Conservation (phyloP, 1,284 basidiomycete genomes). For the Somion occarium region DNA sequence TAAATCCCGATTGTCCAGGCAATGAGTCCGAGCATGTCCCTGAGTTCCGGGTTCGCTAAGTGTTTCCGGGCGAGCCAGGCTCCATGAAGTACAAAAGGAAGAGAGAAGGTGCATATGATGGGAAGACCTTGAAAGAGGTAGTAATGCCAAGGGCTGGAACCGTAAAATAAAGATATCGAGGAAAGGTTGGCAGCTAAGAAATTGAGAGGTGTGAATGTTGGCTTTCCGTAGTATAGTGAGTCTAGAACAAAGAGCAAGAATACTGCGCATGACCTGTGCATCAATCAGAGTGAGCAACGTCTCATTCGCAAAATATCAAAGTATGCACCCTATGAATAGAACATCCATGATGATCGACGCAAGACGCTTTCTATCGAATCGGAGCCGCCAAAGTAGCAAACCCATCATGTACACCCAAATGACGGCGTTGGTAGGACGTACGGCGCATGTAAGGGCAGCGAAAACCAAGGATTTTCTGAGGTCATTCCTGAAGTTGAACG, state of each 20-base stretch:
- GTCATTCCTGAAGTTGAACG: constrained; percentile 21
- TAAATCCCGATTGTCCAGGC: constrained; percentile 68
- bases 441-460: constrained; percentile 73
- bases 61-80: constrained; percentile 33
- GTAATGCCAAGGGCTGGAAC: constrained; percentile 83
- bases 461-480: constrained; percentile 41
- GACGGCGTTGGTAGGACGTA: constrained; percentile 84
- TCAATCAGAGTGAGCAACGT: no score
- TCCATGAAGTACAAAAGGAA: constrained; percentile 72
- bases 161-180: constrained; percentile 90
- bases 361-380: constrained; percentile 27
- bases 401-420: constrained; percentile 76
- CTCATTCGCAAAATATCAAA: no score
- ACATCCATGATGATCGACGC: constrained; percentile 34
- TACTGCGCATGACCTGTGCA: no score
- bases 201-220: constrained; percentile 77
- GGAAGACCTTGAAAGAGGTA: constrained; percentile 88
- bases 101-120: constrained; percentile 66
- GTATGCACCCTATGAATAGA: constrained; percentile 41
- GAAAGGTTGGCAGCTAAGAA: constrained; percentile 81
- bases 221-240: constrained; percentile 60
- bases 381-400: constrained; percentile 46
- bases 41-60: constrained; percentile 22
- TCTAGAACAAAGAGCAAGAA: constrained; percentile 52
- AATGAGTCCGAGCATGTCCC: constrained; percentile 47